Conservation (phyloP, 2,329 filamentous ascomycete genomes). For the Neurospora sp. region DNA sequence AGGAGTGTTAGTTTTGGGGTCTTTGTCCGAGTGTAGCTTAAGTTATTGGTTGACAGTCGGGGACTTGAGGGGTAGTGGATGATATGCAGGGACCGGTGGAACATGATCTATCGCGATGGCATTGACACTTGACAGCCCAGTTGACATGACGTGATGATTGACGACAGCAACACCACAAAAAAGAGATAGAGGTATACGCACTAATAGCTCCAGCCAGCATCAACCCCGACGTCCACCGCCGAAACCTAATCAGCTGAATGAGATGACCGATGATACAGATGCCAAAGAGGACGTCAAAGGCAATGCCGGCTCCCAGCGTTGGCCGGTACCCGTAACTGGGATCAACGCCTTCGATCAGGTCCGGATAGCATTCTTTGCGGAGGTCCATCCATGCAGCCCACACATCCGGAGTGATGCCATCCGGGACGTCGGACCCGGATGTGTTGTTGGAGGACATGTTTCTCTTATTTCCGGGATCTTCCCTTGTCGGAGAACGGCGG, state of each 20-base stretch:
- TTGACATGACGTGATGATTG: neutral
- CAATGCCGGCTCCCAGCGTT: conserved; percentile 17
- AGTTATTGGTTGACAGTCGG: neutral
- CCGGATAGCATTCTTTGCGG: conserved; percentile 2
- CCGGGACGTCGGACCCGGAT: neutral
- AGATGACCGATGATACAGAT: conserved; percentile 17
- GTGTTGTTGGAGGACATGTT: neutral
- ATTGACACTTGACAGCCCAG: neutral
- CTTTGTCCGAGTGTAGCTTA: neutral
- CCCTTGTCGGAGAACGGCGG: neutral
- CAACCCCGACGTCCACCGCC: conserved; percentile 16
- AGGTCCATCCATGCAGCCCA: conserved; percentile 1
- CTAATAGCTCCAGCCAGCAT: conserved; percentile 19
- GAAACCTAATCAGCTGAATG: conserved; percentile 12
- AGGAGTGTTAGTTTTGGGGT: neutral
- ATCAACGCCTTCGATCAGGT: conserved; percentile 1
- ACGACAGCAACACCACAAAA: neutral
- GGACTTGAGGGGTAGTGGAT: neutral
- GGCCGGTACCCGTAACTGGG: conserved; percentile 19
- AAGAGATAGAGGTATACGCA: conserved; percentile 6
- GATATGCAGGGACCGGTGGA: neutral
- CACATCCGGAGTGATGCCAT: neutral
- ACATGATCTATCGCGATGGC: neutral
- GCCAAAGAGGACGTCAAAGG: conserved; percentile 17
- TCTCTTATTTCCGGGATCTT: neutral